Percentiles rank a stretch among this genome's conserved stretches.
Conservation (phyloP, 805 yeast genomes). For the Yarrowia hollandica region DNA sequence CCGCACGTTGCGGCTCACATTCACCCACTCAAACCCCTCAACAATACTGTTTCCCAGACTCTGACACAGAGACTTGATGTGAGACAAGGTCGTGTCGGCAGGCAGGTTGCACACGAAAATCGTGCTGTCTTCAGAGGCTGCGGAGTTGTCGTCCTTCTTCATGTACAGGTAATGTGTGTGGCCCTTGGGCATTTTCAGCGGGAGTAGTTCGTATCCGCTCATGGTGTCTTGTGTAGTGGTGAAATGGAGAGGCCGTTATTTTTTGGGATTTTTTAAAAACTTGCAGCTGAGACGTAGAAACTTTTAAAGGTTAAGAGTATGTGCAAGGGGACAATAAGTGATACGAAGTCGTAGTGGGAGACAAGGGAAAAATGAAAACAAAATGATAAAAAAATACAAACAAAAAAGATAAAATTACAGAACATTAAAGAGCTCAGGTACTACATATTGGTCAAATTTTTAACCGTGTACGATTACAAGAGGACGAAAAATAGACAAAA, state of each 20-base stretch:
- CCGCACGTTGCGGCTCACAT: slow-evolving; percentile 38
- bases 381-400: too few species aligned
- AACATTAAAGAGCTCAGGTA: too few species aligned
- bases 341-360: too few species aligned
- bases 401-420: too few species aligned
- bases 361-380: too few species aligned
- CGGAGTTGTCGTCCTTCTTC: slow-evolving; percentile 55
- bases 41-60: slow-evolving; percentile 49
- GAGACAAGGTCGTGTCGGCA: slow-evolving; percentile 52
- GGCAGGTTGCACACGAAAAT: slow-evolving; percentile 82
- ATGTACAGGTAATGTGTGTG: slow-evolving; percentile 59
- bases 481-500: too few species aligned
- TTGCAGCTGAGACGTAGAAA: not conserved
- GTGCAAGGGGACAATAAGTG: too few species aligned
- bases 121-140: slow-evolving; percentile 47
- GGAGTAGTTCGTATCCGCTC: slow-evolving; percentile 26
- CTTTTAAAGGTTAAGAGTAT: not conserved
- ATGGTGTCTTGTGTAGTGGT: not conserved
- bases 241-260: not conserved
- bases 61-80: slow-evolving; percentile 57
- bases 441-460: too few species aligned
- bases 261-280: slow-evolving; percentile 4
- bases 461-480: too few species aligned
- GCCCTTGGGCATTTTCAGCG: slow-evolving; percentile 32
- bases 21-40: slow-evolving; percentile 32